Evolutionary conservation across 148 eudicot species (phyloP).

Genomic region (Rhododendron griersonianum): DNA sequence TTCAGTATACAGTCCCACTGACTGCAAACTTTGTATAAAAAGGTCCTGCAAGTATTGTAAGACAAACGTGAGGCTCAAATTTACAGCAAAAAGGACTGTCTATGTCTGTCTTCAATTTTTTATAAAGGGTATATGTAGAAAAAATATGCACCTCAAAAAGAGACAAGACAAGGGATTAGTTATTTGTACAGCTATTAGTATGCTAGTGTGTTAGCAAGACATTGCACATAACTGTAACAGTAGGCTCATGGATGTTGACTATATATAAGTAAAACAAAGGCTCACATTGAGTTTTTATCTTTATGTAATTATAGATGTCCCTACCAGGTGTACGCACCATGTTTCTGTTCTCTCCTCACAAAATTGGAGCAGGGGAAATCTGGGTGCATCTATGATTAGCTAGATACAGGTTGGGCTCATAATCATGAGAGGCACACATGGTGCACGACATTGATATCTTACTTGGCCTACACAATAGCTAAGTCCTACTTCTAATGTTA

Average conservation of each 20-base stretch:
- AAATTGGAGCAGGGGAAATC: background rate
- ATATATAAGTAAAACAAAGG: background rate
- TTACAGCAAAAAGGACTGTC: background rate
- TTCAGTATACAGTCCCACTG: conserved; percentile 68
- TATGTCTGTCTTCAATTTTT: background rate
- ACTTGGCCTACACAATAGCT: background rate
- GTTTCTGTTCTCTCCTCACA: background rate
- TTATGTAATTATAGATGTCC: background rate
- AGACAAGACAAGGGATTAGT: background rate
- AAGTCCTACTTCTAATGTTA: background rate
- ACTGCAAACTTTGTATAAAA: conserved; percentile 87
- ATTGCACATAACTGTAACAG: background rate
- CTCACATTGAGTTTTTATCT: background rate
- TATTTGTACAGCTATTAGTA: background rate
- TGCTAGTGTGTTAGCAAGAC: background rate
- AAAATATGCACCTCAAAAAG: background rate
- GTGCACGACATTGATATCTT: background rate
- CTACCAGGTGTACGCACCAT: background rate
- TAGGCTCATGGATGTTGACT: background rate
- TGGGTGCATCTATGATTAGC: background rate
- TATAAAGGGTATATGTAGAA: background rate
- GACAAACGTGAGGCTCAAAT: background rate
- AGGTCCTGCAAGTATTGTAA: conserved; percentile 58
- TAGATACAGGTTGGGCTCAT: background rate
- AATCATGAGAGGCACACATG: background rate